A percentile compares a stretch with the other conserved stretches of the same genome.
Conservation (phyloP, 2,329 filamentous ascomycete genomes). For the Clathrospora elynae region DNA sequence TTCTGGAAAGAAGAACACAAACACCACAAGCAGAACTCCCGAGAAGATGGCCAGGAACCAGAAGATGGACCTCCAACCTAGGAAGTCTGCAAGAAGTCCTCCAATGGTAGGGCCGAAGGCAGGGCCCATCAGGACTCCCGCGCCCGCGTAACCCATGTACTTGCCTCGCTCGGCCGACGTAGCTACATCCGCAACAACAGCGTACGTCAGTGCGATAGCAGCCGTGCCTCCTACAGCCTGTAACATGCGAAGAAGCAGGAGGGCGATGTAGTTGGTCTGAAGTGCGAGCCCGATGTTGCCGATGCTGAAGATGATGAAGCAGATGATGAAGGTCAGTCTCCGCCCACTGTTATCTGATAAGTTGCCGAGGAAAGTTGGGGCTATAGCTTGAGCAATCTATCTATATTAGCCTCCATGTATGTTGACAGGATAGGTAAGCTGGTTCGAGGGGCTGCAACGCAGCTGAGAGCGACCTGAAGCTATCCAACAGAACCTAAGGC, state of each 20-base stretch:
- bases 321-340: conserved; percentile 57
- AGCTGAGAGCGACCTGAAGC: background rate
- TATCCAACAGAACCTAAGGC: background rate
- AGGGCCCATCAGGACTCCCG: conserved; percentile 51
- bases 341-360: conserved; percentile 59
- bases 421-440: background rate
- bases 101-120: conserved; percentile 47
- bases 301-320: conserved; percentile 46
- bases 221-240: conserved; percentile 51
- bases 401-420: conserved; percentile 10
- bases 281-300: conserved; percentile 47
- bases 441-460: background rate
- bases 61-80: conserved; percentile 50
- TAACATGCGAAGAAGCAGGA: conserved; percentile 44
- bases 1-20: conserved; percentile 50
- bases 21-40: conserved; percentile 42
- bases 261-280: conserved; percentile 44
- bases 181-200: conserved; percentile 73
- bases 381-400: conserved; percentile 56
- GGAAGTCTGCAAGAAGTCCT: conserved; percentile 35
- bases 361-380: conserved; percentile 58
- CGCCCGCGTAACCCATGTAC: conserved; percentile 71
- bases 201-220: conserved; percentile 64
- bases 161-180: conserved; percentile 72
- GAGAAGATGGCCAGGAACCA: conserved; percentile 51